Evolutionary conservation across 2,329 filamentous ascomycete genomes (phyloP).

Genomic region (Helicocarpus griseus): DNA sequence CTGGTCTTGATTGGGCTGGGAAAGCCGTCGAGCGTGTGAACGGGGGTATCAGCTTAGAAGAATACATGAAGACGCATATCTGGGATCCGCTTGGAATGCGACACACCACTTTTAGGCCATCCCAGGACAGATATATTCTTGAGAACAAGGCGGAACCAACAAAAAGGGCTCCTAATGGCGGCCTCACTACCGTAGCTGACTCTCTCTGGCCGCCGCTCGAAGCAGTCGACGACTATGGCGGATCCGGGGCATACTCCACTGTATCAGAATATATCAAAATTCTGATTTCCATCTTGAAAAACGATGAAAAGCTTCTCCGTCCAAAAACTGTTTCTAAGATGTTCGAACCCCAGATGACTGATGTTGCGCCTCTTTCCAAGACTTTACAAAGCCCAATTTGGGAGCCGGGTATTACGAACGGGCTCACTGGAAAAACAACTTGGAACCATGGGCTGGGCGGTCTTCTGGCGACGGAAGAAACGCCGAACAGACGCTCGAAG

Average conservation of each 20-base stretch:
- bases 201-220: neutral
- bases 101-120: neutral
- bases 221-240: slow-evolving; percentile 34
- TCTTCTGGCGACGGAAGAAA: slow-evolving; percentile 31
- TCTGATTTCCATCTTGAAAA: slow-evolving; percentile 20
- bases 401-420: slow-evolving; percentile 30
- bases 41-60: slow-evolving; percentile 1
- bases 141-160: neutral
- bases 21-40: slow-evolving; percentile 23
- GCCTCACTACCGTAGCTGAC: neutral
- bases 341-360: slow-evolving; percentile 20
- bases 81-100: slow-evolving; percentile 6
- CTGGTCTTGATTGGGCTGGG: slow-evolving; percentile 43
- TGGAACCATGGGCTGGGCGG: slow-evolving; percentile 36
- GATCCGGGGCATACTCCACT: slow-evolving; percentile 33
- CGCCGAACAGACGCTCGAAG: slow-evolving; percentile 36
- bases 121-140: neutral
- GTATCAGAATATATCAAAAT: slow-evolving; percentile 23
- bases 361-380: slow-evolving; percentile 18
- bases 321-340: slow-evolving; percentile 18
- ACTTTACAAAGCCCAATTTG: slow-evolving; percentile 21
- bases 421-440: slow-evolving; percentile 20
- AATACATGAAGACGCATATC: slow-evolving; percentile 4
- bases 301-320: slow-evolving; percentile 23
- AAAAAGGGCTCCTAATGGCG: neutral